These are phyloP conservation scores for Pseudotulostoma volvatum DNA, from an alignment of 495 filamentous ascomycete species.

Conservation along the genomic window DNA sequence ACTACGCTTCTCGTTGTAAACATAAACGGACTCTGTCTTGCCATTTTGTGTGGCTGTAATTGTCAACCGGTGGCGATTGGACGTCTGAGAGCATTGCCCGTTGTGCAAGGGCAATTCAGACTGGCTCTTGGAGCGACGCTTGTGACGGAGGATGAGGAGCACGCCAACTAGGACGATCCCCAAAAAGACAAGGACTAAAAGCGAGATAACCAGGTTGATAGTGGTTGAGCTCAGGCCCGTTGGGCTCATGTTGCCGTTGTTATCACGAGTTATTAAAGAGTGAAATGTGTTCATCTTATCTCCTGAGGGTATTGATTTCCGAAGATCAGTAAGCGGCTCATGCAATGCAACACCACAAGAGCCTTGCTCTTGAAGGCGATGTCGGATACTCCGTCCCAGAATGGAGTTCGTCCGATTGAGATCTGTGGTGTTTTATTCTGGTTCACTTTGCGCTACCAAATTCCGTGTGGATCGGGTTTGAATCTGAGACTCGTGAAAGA, in stretches of 20 bases:
- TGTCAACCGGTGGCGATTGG: slow-evolving; percentile 37
- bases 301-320: background rate
- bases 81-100: slow-evolving; percentile 29
- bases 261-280: slow-evolving; percentile 35
- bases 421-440: no score
- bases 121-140: slow-evolving; percentile 33
- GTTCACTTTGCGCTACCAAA: no score
- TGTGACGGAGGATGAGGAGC: slow-evolving; percentile 55
- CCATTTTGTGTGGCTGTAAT: slow-evolving; percentile 39
- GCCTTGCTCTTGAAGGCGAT: no score
- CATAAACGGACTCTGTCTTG: slow-evolving; percentile 47
- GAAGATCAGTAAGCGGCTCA: no score
- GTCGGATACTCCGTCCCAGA: no score
- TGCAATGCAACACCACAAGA: no score
- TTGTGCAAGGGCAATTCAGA: slow-evolving; percentile 43
- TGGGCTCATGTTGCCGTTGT: slow-evolving; percentile 25
- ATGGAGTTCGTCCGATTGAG: no score
- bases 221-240: slow-evolving; percentile 36
- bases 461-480: no score
- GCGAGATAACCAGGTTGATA: slow-evolving; percentile 59
- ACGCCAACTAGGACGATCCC: slow-evolving; percentile 45
- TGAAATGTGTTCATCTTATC: slow-evolving; percentile 27
- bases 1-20: slow-evolving; percentile 56
- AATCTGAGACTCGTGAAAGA: no score
- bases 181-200: slow-evolving; percentile 60